Base-by-base conservation (phyloP, 352 stramenopile genomes). In the Globisporangium paroecandrum region DNA sequence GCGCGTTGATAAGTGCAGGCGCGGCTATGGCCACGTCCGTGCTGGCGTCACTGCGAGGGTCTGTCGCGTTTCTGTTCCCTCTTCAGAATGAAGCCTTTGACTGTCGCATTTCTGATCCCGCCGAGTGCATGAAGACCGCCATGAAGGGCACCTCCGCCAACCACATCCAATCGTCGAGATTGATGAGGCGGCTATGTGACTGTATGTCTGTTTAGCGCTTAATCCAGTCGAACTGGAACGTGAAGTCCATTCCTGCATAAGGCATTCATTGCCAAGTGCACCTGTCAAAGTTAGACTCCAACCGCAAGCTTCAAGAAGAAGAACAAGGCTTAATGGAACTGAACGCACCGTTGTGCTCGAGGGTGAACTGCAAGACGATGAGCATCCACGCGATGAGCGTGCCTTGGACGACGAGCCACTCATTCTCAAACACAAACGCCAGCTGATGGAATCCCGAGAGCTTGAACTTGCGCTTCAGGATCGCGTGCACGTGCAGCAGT, bases 81-180 rank as follows among this genome's bases (percentile, higher is more conserved):
- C 38, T 51, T 22, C 43, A 51, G 43, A 51, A 22, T 24, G 43
- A 51, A 51, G 43, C 43, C 18, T 12, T 51, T 59, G 54, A 22
- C 27, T 61, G 55, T 61, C 55, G 20, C 29, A 46, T 61, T 61
- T 61, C 55, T 61, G 55, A 61, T 61, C 55, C 55, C 29, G 18
- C 7, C 27, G 7, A 18, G 54, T 4, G 38, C 2, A 7, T 41
- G 54, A 59, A 29, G 54, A 29, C 20, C 25, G 5, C 13, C 12
- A 58, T 8, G 54, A 32, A 20, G 27, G 10, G n/a, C 49, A 56
- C 27, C 22, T 25, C 20, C 9, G 5, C n/a, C 12, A 15, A 27
- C 47, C n/a, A 24, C 49, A 29, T 29, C n/a, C 49, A 56, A 56
- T 29, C 49, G 22, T 27, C n/a, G 18, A 25, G 22, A 27, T n/a